Evolutionary conservation across 352 stramenopile species (phyloP), one percentile per base, ranked within the genome.

Genomic region (Aphanomyces cochlioides): DNA sequence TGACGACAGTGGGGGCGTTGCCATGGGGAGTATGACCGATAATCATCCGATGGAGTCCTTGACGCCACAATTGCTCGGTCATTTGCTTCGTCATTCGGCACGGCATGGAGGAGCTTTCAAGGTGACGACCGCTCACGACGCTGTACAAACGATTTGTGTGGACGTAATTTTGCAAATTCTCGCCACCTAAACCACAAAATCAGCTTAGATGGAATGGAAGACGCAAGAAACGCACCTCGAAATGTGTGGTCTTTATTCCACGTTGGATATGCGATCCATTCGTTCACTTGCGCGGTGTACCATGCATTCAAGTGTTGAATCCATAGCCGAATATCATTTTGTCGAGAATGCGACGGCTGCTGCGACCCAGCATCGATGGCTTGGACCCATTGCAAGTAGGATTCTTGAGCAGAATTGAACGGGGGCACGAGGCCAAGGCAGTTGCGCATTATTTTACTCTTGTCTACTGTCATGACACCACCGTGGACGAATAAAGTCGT

Each of bases 401-500:
- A 74, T 79, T 12, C 77, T 59, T 56, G 77, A 79, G 10, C 10
- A n/a, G 72, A 75, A 2, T 64, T 73, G 1, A 78, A 58, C 59
- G 74, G 74, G 43, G 92, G 92, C 17, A 98, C 82, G 61, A 78
- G 82, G 19, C 91, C 87, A 47, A 97, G 79, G 5, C 83, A 82
- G 34, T 19, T 53, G 45, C 45, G 45, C 28, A 28, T 28, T 28
- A 28, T 28, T 28, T 28, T 28, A n/a, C 43, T 50, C 43, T 50
- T 50, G 17, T 77, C 69, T 12, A 67, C 73, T 21, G 74, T 83
- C 66, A 95, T 84, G 65, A 98, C 85, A 1, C 91, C 93, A 39
- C 93, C 93, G 65, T 98, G 93, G 47, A 97, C 87, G 83, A 97
- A 97, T n/a, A 98, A 79, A 64, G 91, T 97, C 60, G 89, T 80